Evolutionary conservation across 2,329 filamentous ascomycete species (phyloP), one percentile per base, ranked within the genome.

Genomic region (Akanthomyces muscarius): DNA sequence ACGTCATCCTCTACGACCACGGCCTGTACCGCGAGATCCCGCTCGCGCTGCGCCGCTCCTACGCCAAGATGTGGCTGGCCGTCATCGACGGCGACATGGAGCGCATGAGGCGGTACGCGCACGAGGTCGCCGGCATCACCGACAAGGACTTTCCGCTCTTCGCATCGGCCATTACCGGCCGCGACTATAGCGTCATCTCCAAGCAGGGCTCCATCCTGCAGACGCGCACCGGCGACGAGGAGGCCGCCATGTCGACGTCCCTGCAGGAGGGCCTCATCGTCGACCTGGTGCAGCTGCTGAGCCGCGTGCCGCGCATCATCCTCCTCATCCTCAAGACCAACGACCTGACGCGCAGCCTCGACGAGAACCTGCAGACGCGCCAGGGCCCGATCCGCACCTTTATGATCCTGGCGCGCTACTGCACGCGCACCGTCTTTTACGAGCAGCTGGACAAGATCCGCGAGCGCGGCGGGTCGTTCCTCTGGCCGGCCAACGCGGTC

Each of bases 301-400:
- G 92, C 54, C 86, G 91, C 69, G 93, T 99, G 7, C 95, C 95
- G 0, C 83, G 92, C 51, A 91, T 99, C 67, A 97, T 99, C 61
- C 82, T 99, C 14, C 81, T 99, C 33, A 98, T 99, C 68, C 83
- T 99, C 66, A 99, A 99, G 79, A 99, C 95, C 2, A 99, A 99
- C 74, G 95, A 99, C 76, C 80, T 99, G 45, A 99, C 95, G 18
- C 87, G 95, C 67, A 95, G 89, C 69, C 83, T 99, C 21, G 95
- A 99, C 73, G 95, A 99, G 79, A 93, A 89, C 71, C 80, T 96
- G 44, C 89, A 93, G 62, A 95, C 91, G 0, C 82, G 84, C 7
- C 83, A 85, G 65, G 87, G 87, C 0, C 86, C 87, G 3, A 82
- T 88, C 66, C 81, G 86, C 54, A 83, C 79, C 16, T 90, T 90